Conservation (phyloP, 129 eudicot species). For the Dittrichia graveolens region DNA sequence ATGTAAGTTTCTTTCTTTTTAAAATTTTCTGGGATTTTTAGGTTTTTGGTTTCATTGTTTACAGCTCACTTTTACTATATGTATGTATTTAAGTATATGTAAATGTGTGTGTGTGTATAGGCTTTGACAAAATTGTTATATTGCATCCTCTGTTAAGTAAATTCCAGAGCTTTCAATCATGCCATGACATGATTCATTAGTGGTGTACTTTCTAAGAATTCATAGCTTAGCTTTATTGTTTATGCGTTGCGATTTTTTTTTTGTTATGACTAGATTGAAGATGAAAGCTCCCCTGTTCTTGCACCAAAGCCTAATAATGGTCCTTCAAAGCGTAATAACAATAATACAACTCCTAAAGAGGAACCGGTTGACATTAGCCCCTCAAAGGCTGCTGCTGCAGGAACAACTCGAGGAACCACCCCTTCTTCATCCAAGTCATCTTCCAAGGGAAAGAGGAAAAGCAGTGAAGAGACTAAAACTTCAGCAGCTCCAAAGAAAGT, state of each 20-base stretch:
- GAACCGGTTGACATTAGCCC: slow-evolving; percentile 81
- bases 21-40: background rate
- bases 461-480: slow-evolving; percentile 54
- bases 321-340: slow-evolving; percentile 51
- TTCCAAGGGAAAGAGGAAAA: slow-evolving; percentile 82
- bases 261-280: slow-evolving; percentile 58
- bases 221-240: background rate
- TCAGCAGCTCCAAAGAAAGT: slow-evolving; percentile 74
- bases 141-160: background rate
- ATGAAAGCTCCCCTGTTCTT: slow-evolving; percentile 85
- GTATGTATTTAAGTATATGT: too few relatives aligned
- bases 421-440: slow-evolving; percentile 64
- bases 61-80: background rate
- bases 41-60: background rate
- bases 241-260: background rate
- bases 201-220: background rate
- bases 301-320: slow-evolving; percentile 58
- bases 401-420: slow-evolving; percentile 67
- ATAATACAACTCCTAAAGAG: slow-evolving; percentile 55
- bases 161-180: background rate
- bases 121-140: background rate
- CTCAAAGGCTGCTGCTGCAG: slow-evolving; percentile 46
- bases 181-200: background rate
- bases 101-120: background rate
- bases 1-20: slow-evolving; percentile 49